These are phyloP conservation scores for Lotmaria passim DNA, from an alignment of 208 protist species.

Conservation along the genomic window DNA sequence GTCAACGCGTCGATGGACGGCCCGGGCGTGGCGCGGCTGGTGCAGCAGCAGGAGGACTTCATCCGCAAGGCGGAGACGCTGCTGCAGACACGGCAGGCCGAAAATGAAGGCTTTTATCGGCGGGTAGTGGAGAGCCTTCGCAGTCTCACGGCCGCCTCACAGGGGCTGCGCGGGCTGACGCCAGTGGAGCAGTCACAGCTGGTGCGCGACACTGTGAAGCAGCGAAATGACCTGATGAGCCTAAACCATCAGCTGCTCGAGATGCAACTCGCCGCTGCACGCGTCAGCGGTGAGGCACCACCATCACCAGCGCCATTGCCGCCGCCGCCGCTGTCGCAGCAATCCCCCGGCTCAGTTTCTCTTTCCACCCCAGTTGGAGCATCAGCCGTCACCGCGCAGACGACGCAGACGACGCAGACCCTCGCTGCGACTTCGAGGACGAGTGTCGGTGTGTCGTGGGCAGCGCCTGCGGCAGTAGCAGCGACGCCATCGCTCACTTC, in stretches of 20 bases:
- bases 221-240: conserved; percentile 70
- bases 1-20: background rate
- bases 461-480: background rate
- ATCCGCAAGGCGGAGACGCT: conserved; percentile 49
- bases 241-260: conserved; percentile 78
- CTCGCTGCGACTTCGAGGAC: background rate
- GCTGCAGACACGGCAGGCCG: conserved; percentile 47
- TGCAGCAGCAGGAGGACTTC: conserved; percentile 58
- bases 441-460: conserved; percentile 23
- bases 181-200: conserved; percentile 69
- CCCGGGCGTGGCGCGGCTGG: conserved; percentile 20
- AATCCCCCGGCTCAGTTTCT: background rate
- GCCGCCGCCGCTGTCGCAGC: background rate
- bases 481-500: background rate
- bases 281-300: conserved; percentile 14
- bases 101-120: conserved; percentile 57
- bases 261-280: conserved; percentile 54
- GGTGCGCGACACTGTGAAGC: conserved; percentile 64
- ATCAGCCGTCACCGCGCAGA: background rate
- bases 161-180: conserved; percentile 40
- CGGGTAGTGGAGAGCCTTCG: conserved; percentile 43
- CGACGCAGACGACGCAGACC: conserved; percentile 1
- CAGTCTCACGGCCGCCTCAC: conserved; percentile 22
- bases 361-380: background rate
- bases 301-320: background rate